A percentile compares a stretch with the other conserved stretches of the same genome.
Conservation (phyloP, 2,329 filamentous ascomycete species). For the Triangularia verruculosa region DNA sequence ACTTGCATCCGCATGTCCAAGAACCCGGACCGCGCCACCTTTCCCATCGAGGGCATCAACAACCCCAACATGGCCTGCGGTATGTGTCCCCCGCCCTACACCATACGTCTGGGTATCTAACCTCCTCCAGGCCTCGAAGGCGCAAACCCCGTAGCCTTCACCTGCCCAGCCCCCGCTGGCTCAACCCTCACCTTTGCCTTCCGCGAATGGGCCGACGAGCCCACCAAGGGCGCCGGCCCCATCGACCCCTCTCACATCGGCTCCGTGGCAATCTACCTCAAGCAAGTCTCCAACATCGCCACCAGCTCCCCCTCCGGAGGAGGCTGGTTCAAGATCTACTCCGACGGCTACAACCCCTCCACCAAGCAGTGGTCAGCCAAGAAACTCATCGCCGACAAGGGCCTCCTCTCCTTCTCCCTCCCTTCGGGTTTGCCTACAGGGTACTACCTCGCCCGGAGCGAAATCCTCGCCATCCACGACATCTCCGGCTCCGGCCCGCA, state of each 20-base stretch:
- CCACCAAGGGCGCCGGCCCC: slow-evolving; percentile 35
- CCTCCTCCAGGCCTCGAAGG: slow-evolving; percentile 43
- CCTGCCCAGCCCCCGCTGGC: slow-evolving; percentile 49
- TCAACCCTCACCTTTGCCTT: slow-evolving; percentile 64
- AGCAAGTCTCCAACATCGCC: slow-evolving; percentile 59
- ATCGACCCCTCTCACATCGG: slow-evolving; percentile 22
- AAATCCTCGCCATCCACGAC: slow-evolving; percentile 66
- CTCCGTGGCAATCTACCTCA: slow-evolving; percentile 71
- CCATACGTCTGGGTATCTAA: slow-evolving; percentile 13
- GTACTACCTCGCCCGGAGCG: slow-evolving; percentile 69
- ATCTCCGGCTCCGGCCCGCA: slow-evolving; percentile 59
- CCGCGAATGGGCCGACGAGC: slow-evolving; percentile 57
- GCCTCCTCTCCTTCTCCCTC: slow-evolving; percentile 60
- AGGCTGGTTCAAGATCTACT: slow-evolving; percentile 77
- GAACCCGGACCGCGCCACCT: slow-evolving; percentile 49
- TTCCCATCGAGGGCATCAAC: slow-evolving; percentile 55
- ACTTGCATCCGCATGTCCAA: slow-evolving; percentile 68
- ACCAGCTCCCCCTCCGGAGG: slow-evolving; percentile 53
- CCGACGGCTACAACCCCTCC: slow-evolving; percentile 60
- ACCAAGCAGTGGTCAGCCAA: slow-evolving; percentile 66
- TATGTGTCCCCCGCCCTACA: slow-evolving; percentile 41
- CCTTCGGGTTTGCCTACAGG: slow-evolving; percentile 61
- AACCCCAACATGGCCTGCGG: slow-evolving; percentile 69
- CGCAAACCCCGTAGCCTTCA: slow-evolving; percentile 43
- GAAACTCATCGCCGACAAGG: slow-evolving; percentile 62